These are phyloP conservation scores for Vicia sativa DNA, from an alignment of 306 rosid genomes.

Conservation along the genomic window DNA sequence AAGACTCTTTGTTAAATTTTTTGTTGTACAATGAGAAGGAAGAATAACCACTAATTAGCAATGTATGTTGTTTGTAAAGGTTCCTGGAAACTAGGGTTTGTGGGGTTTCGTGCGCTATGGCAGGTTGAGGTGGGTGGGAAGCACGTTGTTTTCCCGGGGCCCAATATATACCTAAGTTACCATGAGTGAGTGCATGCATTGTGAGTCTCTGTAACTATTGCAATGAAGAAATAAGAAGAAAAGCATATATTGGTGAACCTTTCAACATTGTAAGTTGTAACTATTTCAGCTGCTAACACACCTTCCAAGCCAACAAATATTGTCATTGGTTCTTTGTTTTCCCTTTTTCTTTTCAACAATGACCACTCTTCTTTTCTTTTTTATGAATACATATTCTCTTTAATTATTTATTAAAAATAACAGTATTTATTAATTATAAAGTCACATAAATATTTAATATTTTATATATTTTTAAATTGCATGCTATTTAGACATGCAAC, in stretches of 20 bases:
- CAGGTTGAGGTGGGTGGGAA: slow-evolving; percentile 52
- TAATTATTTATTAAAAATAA: no score
- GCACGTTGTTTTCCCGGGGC: slow-evolving; percentile 67
- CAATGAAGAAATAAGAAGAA: neutral
- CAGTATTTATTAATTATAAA: no score
- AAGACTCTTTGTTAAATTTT: neutral
- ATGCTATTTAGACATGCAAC: no score
- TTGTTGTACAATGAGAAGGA: neutral
- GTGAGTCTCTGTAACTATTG: neutral
- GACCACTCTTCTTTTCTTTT: neutral
- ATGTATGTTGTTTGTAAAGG: slow-evolving; percentile 57
- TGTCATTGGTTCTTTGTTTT: neutral
- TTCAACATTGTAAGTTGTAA: neutral
- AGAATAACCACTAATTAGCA: slow-evolving; percentile 26
- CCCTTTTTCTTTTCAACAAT: neutral
- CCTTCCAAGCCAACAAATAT: slow-evolving; percentile 4
- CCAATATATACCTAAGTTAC: slow-evolving; percentile 28
- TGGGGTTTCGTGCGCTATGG: slow-evolving; percentile 73
- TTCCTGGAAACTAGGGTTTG: slow-evolving; percentile 80
- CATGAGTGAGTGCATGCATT: neutral
- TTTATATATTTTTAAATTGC: no score
- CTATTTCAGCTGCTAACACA: slow-evolving; percentile 15
- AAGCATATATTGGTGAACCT: neutral
- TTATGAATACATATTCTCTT: no score
- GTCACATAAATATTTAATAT: no score